Base-by-base conservation (phyloP, 345 rosid genomes). In the Trapa bicornis region DNA sequence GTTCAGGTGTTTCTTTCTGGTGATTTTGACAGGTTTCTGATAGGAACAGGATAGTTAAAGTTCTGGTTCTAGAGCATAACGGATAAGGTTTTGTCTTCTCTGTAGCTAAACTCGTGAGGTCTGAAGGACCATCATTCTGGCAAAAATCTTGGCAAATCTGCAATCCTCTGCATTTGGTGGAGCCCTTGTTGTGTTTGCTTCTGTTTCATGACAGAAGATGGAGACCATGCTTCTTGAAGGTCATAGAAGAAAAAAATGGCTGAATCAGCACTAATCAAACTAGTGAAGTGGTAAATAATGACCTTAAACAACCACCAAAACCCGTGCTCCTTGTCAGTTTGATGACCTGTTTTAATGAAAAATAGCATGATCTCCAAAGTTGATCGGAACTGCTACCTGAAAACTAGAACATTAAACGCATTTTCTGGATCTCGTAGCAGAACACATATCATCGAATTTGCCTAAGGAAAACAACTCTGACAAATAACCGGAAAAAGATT, bases 1-100 rank as follows among this genome's bases (percentile, higher is more conserved):
- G 62, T 32, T 58, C 33, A 32, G 38, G 37, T 12, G 62, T 58
- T 58, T 58, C 6, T 58, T 6, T 58, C 62, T 9, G 62, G 62
- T 58, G 62, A 58, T 58, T 35, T 32, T 58, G 37, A 58, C 62
- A 58, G 62, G 62, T 35, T 29, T 58, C 16, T 58, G 62, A 32
- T 6, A 54, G 62, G 62, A 58, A 33, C 62, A 58, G 37, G 62
- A 58, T 35, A 58, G 62, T 58, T 58, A 6, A 1, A 8, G 62
- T 58, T 58, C 37, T 58, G 37, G 3, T 35, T 8, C 37, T 11
- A 58, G 37, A 7, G 62, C 38, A 11, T 9, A 58, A 38, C 62
- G 37, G 62, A 38, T 38, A 8, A 2, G 62, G 62, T 58, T 33
- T 58, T 58, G 37, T 58, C 62, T 58, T 12, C 33, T 58, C 14